These are phyloP conservation scores for Lentinula guzmanii DNA, from an alignment of 768 basidiomycete species.

Conservation along the genomic window DNA sequence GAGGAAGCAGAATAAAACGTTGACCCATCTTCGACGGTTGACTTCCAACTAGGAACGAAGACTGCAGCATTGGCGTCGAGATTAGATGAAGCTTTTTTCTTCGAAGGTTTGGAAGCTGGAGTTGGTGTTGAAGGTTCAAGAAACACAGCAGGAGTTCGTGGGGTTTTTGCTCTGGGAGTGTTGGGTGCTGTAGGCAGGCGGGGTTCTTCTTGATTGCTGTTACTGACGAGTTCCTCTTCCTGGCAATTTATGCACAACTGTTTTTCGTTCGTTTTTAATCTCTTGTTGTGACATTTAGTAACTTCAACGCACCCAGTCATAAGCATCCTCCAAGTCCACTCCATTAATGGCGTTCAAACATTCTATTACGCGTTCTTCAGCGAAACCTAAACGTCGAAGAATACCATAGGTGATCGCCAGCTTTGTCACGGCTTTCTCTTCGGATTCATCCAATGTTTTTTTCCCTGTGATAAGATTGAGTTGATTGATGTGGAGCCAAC, in stretches of 20 bases:
- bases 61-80: conserved; percentile 34
- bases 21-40: neutral
- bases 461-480: conserved; percentile 21
- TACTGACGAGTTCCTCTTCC: conserved; percentile 44
- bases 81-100: conserved; percentile 15
- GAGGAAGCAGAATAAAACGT: conserved; percentile 2
- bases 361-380: conserved; percentile 59
- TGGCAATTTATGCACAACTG: conserved; percentile 65
- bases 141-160: conserved; percentile 23
- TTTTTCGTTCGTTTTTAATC: neutral
- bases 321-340: conserved; percentile 80
- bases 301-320: conserved; percentile 70
- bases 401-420: conserved; percentile 80
- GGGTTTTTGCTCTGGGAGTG: conserved; percentile 7
- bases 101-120: conserved; percentile 1
- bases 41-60: conserved; percentile 26
- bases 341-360: conserved; percentile 63
- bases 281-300: no score
- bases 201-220: conserved; percentile 9
- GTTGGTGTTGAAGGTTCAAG: conserved; percentile 16
- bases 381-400: conserved; percentile 71
- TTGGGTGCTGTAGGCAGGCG: conserved; percentile 22
- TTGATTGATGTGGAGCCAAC: neutral
- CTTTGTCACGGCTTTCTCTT: conserved; percentile 66
- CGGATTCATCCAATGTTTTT: conserved; percentile 43